Conservation (phyloP, 2,329 filamentous ascomycete species). For the Colletotrichum sp. region DNA sequence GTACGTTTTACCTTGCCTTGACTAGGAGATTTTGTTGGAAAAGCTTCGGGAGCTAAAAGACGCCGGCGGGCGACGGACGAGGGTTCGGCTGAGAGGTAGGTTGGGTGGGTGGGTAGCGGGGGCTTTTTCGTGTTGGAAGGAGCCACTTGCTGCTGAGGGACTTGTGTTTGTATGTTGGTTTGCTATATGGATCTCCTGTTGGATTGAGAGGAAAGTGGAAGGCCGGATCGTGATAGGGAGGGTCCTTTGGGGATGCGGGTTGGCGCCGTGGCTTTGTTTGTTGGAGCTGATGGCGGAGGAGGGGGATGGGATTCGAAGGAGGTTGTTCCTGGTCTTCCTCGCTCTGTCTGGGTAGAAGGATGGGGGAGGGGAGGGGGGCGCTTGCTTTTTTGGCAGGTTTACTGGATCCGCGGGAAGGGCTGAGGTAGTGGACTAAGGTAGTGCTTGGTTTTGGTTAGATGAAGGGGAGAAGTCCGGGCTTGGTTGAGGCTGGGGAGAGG, state of each 20-base stretch:
- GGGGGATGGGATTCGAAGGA: neutral
- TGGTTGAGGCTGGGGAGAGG: neutral
- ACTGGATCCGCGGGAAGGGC: neutral
- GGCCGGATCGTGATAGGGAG: neutral
- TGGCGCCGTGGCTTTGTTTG: conserved; percentile 4
- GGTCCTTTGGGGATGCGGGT: neutral
- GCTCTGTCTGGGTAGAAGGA: no score
- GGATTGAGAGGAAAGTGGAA: neutral
- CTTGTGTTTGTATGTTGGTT: neutral
- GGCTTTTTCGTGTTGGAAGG: neutral
- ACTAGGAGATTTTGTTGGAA: neutral
- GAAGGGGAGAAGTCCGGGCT: neutral
- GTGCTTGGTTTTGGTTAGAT: neutral
- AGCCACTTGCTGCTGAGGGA: no score
- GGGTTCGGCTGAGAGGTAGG: neutral
- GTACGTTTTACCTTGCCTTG: neutral
- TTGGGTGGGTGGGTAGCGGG: neutral
- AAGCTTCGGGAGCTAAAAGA: neutral
- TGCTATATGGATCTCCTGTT: neutral
- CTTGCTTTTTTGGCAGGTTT: neutral
- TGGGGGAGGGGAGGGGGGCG: neutral
- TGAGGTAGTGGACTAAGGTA: neutral
- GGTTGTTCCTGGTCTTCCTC: neutral
- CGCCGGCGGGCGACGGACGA: neutral
- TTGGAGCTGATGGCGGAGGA: neutral